These are phyloP conservation scores for Globisporangium heterothallicum DNA, from an alignment of 352 stramenopile species.

Conservation along the genomic window DNA sequence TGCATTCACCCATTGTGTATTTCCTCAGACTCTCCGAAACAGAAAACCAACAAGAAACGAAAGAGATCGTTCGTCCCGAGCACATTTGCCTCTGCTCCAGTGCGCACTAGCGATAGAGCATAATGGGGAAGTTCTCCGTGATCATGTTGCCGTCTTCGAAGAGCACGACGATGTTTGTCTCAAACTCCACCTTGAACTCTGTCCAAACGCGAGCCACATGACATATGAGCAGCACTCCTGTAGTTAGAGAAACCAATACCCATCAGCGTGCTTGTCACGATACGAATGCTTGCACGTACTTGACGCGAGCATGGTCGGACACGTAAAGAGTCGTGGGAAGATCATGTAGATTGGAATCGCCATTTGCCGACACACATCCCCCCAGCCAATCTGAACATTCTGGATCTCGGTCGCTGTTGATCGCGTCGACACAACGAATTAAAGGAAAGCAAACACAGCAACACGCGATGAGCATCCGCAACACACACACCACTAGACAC, in stretches of 20 bases:
- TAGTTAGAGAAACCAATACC: no score
- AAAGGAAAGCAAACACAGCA: background rate
- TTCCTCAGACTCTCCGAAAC: no score
- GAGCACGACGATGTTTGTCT: constrained; percentile 90
- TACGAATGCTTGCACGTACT: constrained; percentile 20
- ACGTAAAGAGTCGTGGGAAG: constrained; percentile 90
- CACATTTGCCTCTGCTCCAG: no score
- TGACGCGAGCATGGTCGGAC: constrained; percentile 84
- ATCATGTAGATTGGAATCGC: constrained; percentile 94
- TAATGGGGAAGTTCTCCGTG: constrained; percentile 87
- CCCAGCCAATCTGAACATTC: constrained; percentile 91
- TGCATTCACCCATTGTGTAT: no score
- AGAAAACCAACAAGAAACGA: background rate
- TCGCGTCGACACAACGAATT: background rate
- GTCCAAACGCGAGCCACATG: no score
- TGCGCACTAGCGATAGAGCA: constrained; percentile 71
- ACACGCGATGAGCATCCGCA: background rate
- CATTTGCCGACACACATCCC: constrained; percentile 85
- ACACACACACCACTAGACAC: background rate
- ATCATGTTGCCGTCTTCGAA: constrained; percentile 91
- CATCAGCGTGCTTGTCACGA: background rate
- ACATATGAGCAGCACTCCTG: no score
- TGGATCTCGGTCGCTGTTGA: constrained; percentile 93
- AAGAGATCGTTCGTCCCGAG: no score
- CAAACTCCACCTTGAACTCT: constrained; percentile 91